These are phyloP conservation scores for Paraurostyla sp. DNA, from an alignment of 73 alveolate genomes.

Conservation along the genomic window DNA sequence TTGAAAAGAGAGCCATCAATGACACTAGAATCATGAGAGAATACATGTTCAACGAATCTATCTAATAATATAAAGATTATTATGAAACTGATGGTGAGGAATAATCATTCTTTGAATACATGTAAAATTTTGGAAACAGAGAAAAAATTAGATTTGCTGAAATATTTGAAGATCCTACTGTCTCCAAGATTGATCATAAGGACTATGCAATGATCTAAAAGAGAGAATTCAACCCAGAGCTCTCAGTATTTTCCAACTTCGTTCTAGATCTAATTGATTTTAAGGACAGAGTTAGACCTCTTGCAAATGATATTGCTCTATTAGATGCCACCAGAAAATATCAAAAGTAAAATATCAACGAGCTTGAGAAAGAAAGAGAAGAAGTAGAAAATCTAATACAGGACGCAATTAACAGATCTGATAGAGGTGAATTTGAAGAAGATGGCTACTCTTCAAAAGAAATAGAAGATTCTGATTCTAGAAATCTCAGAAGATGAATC, in stretches of 20 bases:
- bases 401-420: neutral
- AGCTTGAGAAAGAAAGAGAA: neutral
- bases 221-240: conserved; percentile 77
- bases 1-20: neutral
- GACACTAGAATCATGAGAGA: conserved; percentile 71
- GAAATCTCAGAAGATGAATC: neutral
- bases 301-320: conserved; percentile 68
- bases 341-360: neutral
- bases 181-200: neutral
- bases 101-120: conserved; percentile 64
- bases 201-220: conserved; percentile 58
- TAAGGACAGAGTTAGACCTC: conserved; percentile 74
- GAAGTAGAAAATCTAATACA: neutral
- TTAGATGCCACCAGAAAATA: conserved; percentile 36
- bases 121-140: conserved; percentile 63
- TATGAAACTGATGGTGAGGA: conserved; percentile 89
- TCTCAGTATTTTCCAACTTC: conserved; percentile 67
- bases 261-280: conserved; percentile 69
- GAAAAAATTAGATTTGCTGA: conserved; percentile 64
- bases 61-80: conserved; percentile 84
- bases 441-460: conserved; percentile 1
- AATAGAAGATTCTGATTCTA: neutral
- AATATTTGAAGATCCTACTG: conserved; percentile 71
- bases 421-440: neutral
- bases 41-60: conserved; percentile 71